Base-by-base conservation (phyloP, 2,329 filamentous ascomycete species). In the Alternaria viburni region DNA sequence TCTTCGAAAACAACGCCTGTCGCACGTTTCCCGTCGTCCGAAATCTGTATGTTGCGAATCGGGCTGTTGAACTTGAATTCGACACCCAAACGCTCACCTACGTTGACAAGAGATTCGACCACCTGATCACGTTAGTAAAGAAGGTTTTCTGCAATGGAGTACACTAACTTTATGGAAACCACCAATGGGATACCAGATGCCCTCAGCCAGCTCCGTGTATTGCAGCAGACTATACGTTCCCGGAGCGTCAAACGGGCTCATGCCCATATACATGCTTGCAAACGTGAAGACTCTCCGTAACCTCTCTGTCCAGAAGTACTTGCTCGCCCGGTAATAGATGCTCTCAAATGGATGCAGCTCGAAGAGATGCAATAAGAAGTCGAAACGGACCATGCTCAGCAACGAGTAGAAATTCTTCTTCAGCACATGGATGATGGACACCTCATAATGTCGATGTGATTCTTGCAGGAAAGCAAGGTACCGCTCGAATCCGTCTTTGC, bases 211-310 rank as follows among this genome's bases (percentile, higher is more conserved):
- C 80, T 93, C 91, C 0, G 91, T 91, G 75, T 93, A 93, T 78
- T 93, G 91, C 55, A 93, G 81, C 62, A 93, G 77, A 52, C 86
- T 89, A 79, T 93, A 93, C 2, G 91, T 93, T 4, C 88, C 90
- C 0, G 91, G 91, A 0, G 91, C 90, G 73, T 92, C 89, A 74
- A 91, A 93, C 0, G 91, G 91, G 58, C 85, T 89, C 91, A 93
- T 93, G 0, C 91, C 91, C 88, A 93, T 91, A 73, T 93, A 93
- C 91, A 93, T 93, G 70, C 89, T 92, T 21, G 88, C 90, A 78
- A 93, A 93, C 0, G 91, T 93, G 68, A 93, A 93, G 0, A 91
- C 90, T 25, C 90, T 81, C 64, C 91, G 83, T 71, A 93, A 74
- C 61, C 90, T 82, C 73, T 93, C 90, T 0, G 89, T 90, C 83